Evolutionary conservation across 179 eudicot species (phyloP).

Genomic region (Silene vulgaris): DNA sequence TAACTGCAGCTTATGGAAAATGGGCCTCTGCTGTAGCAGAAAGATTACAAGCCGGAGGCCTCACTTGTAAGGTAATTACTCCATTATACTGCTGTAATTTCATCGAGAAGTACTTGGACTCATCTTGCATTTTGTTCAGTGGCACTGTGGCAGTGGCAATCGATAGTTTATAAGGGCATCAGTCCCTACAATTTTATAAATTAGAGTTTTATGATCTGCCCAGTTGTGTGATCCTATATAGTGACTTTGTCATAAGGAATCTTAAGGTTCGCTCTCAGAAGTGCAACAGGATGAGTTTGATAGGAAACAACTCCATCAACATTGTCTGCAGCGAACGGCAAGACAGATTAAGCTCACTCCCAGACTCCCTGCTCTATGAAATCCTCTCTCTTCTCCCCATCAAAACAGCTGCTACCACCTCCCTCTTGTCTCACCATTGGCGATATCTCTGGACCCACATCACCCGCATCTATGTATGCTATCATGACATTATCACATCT

Average conservation of each 20-base stretch:
- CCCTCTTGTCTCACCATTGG: neutral
- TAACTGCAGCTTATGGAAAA: slow-evolving; percentile 91
- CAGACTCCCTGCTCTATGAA: neutral
- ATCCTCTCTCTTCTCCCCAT: neutral
- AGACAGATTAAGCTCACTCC: neutral
- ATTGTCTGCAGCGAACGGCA: neutral
- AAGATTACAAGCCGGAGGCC: slow-evolving; percentile 80
- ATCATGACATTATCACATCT: too few species aligned
- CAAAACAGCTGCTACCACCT: neutral
- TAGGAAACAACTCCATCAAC: neutral
- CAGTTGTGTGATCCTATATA: too few species aligned
- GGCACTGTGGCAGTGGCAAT: neutral
- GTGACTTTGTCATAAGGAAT: too few species aligned
- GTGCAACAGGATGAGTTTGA: neutral
- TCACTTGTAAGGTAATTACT: slow-evolving; percentile 73
- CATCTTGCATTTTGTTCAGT: neutral
- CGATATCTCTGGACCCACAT: neutral
- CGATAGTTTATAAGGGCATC: neutral
- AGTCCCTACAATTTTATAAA: too few species aligned
- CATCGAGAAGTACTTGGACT: neutral
- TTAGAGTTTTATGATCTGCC: too few species aligned
- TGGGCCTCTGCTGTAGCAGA: slow-evolving; percentile 89
- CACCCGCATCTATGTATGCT: neutral
- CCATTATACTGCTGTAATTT: neutral
- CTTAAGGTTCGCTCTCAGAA: too few species aligned